Percentiles rank a stretch among this genome's conserved stretches.
phyloP scores from a whole-genome alignment of 306 rosid species.

The Trifolium repens region DNA sequence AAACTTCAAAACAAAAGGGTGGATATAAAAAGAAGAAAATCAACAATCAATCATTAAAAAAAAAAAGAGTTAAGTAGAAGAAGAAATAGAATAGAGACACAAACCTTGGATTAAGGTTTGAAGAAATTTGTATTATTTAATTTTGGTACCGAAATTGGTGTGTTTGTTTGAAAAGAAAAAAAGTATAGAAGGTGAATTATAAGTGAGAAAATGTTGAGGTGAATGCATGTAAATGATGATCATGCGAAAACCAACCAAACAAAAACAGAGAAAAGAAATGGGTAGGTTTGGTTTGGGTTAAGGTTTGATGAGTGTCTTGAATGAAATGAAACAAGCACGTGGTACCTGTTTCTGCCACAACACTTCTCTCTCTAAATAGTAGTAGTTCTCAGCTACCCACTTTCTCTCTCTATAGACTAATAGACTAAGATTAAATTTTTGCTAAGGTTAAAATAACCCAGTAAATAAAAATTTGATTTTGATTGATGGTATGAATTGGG shows the following conservation, averaged over 20 bases:
- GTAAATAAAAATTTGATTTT: background rate
- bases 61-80: background rate
- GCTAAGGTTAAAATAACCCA: background rate
- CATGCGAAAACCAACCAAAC: constrained; percentile 8
- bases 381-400: constrained; percentile 26
- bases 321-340: constrained; percentile 3
- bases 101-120: background rate
- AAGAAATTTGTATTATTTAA: background rate
- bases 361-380: background rate
- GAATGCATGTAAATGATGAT: constrained; percentile 15
- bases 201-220: background rate
- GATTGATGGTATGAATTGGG: background rate
- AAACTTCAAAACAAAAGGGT: background rate
- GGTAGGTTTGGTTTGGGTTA: constrained; percentile 27
- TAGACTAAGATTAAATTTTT: too few species aligned
- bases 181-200: background rate
- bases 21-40: background rate
- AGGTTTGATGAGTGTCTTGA: constrained; percentile 5
- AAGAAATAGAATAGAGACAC: background rate
- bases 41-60: background rate
- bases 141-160: background rate
- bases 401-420: background rate
- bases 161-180: background rate
- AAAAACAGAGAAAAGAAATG: background rate
- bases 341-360: constrained; percentile 8